A percentile compares a stretch with the other conserved stretches of the same genome.
These are phyloP conservation scores for Nemania sp. DNA, from an alignment of 2,329 filamentous ascomycete genomes.

Conservation along the genomic window DNA sequence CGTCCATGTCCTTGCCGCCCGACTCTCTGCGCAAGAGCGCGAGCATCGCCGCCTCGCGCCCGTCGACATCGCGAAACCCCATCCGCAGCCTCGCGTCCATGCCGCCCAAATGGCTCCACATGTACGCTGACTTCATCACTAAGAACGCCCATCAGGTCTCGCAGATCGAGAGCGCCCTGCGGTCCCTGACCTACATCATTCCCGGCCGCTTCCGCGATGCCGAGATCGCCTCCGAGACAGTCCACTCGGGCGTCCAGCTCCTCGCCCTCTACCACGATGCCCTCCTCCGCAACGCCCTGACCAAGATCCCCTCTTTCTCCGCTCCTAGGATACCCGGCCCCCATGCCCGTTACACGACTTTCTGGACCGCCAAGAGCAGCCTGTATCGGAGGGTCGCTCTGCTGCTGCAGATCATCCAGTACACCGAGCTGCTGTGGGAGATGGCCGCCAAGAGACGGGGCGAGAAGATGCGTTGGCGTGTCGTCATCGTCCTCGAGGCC, in stretches of 20 bases:
- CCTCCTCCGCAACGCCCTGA: slow-evolving; percentile 70
- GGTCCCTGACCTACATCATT: slow-evolving; percentile 94
- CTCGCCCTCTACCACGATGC: slow-evolving; percentile 92
- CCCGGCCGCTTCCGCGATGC: slow-evolving; percentile 90
- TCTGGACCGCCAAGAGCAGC: slow-evolving; percentile 65
- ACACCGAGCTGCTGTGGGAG: slow-evolving; percentile 95
- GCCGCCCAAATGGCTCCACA: slow-evolving; percentile 68
- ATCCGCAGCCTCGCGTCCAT: slow-evolving; percentile 57
- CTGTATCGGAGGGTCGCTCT: slow-evolving; percentile 83
- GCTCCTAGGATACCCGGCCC: slow-evolving; percentile 58
- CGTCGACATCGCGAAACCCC: slow-evolving; percentile 33
- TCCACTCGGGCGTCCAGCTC: slow-evolving; percentile 86
- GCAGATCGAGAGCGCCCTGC: slow-evolving; percentile 90
- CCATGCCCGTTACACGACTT: slow-evolving; percentile 69
- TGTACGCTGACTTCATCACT: slow-evolving; percentile 89
- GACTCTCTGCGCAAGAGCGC: slow-evolving; percentile 31
- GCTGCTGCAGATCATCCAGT: slow-evolving; percentile 86
- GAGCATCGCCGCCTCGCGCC: slow-evolving; percentile 27
- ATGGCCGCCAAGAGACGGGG: slow-evolving; percentile 91
- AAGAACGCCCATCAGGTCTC: slow-evolving; percentile 93
- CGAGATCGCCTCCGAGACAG: slow-evolving; percentile 90
- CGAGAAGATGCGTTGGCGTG: slow-evolving; percentile 81
- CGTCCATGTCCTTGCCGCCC: slow-evolving; percentile 30
- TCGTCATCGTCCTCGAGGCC: slow-evolving; percentile 82
- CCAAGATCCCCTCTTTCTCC: slow-evolving; percentile 63